Evolutionary conservation across 768 basidiomycete genomes (phyloP).

Genomic region (Boletus bicolor): DNA sequence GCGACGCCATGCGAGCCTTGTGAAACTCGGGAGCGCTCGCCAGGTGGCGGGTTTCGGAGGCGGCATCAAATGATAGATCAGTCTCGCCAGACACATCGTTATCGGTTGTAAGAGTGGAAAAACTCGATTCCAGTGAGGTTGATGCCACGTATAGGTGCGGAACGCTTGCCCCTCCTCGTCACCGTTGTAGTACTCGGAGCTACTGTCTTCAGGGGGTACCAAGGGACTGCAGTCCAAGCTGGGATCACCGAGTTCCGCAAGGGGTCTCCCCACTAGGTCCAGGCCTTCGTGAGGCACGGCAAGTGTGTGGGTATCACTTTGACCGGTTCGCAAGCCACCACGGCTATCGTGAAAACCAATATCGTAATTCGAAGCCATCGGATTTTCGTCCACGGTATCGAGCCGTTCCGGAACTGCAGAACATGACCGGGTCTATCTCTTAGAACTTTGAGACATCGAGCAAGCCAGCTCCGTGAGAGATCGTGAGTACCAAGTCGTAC

Average conservation of each 20-base stretch:
- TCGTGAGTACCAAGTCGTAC: too few species aligned
- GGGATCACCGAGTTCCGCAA: constrained; percentile 15
- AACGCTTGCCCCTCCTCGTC: not conserved
- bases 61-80: constrained; percentile 6
- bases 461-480: too few species aligned
- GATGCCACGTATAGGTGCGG: not conserved
- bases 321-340: not conserved
- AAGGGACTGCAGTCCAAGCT: constrained; percentile 4
- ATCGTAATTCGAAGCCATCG: not conserved
- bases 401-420: too few species aligned
- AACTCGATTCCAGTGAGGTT: not conserved
- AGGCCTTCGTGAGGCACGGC: not conserved
- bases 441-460: too few species aligned
- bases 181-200: not conserved
- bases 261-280: not conserved
- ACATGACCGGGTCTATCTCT: too few species aligned
- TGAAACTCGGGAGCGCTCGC: not conserved
- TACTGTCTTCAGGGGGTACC: constrained; percentile 1
- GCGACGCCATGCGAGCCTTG: not conserved
- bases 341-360: not conserved
- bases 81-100: not conserved
- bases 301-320: not conserved
- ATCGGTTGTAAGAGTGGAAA: not conserved
- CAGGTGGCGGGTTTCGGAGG: not conserved
- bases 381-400: not conserved